These are phyloP conservation scores for Bombardia bombarda DNA, from an alignment of 495 filamentous ascomycete genomes.

Conservation along the genomic window DNA sequence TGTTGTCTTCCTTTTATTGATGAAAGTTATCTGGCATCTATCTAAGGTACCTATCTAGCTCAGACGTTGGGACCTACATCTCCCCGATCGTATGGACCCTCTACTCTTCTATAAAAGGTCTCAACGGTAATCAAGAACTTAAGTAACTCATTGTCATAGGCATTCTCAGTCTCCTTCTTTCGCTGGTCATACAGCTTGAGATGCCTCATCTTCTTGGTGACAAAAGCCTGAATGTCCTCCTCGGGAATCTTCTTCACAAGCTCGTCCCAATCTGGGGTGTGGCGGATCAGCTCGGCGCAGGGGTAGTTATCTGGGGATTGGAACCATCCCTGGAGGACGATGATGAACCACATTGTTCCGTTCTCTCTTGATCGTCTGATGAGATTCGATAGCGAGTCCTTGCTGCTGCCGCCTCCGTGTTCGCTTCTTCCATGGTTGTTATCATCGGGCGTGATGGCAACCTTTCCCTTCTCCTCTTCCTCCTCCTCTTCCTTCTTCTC, in stretches of 20 bases:
- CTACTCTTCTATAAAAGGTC: no score
- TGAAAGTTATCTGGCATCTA: no score
- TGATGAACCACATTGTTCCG: not conserved
- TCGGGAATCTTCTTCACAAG: not conserved
- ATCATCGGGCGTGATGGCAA: no score
- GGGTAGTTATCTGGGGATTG: not conserved
- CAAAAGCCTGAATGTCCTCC: not conserved
- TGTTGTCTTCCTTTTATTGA: no score
- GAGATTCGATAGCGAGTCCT: not conserved
- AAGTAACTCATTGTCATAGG: no score
- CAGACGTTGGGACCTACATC: no score
- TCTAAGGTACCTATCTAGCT: no score
- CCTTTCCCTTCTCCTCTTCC: not conserved
- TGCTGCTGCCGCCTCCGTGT: not conserved
- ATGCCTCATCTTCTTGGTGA: not conserved
- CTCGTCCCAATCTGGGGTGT: not conserved
- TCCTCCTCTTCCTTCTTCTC: not conserved
- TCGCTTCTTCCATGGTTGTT: no score
- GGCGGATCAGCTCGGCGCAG: not conserved
- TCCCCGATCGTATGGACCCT: no score
- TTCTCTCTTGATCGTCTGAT: not conserved
- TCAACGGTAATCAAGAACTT: no score
- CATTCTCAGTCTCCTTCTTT: slow-evolving; percentile 84
- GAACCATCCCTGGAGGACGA: not conserved
- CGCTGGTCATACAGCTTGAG: slow-evolving; percentile 26